Conservation (phyloP, 139 green algal species). For the Auxenochlorella pyrenoidosa region DNA sequence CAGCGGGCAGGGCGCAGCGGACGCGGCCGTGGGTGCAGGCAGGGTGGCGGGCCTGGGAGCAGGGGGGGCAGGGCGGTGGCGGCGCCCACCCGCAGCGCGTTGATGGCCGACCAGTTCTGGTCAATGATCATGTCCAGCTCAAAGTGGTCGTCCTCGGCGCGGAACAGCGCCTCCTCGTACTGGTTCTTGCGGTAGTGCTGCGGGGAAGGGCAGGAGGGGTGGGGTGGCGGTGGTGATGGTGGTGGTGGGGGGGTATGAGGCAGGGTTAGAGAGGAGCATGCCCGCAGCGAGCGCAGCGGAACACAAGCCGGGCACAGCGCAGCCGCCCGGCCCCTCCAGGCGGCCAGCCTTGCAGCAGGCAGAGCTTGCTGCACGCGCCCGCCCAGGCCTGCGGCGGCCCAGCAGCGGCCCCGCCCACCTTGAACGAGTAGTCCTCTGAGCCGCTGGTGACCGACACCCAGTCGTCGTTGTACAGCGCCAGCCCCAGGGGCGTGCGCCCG, state of each 20-base stretch:
- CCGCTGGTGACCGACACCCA: conserved; percentile 97
- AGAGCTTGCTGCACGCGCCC: no score
- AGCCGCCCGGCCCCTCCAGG: no score
- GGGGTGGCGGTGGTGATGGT: not conserved
- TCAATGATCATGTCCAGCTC: conserved; percentile 98
- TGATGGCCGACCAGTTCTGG: conserved; percentile 76
- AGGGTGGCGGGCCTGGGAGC: no score
- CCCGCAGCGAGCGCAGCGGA: no score
- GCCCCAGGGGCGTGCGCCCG: conserved; percentile 56
- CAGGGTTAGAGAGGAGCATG: no score
- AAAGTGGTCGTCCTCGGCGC: conserved; percentile 97
- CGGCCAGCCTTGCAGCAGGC: no score
- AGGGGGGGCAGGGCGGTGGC: no score
- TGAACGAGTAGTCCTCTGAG: conserved; percentile 92
- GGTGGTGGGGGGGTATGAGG: no score
- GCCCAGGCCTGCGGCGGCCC: no score
- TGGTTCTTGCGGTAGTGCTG: conserved; percentile 99
- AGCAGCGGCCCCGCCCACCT: conserved; percentile 42
- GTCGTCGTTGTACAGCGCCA: conserved; percentile 87
- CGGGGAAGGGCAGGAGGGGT: not conserved
- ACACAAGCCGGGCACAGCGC: no score
- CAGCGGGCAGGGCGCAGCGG: no score
- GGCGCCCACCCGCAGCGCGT: conserved; percentile 49
- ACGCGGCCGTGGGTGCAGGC: no score
- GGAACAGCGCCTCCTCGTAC: conserved; percentile 94